Conservation (phyloP, 164 flowering plant genomes). For the Magnolia sinica region DNA sequence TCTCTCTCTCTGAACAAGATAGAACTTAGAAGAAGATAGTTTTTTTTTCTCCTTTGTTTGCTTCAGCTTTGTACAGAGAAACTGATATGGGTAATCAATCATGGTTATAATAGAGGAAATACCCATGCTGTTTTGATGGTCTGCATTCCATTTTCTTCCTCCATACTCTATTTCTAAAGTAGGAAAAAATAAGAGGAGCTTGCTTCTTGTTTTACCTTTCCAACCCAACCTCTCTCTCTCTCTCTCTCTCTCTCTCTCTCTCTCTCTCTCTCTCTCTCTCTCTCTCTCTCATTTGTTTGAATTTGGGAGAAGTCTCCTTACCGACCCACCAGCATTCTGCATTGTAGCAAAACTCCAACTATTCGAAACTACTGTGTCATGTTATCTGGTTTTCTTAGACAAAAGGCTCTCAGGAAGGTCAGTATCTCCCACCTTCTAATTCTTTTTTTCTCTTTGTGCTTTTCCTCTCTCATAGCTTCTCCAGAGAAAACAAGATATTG, state of each 20-base stretch:
- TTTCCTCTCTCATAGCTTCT: not conserved
- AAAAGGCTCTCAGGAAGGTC: not conserved
- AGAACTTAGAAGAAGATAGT: not conserved
- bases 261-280: slow-evolving; percentile 1
- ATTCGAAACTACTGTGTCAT: not conserved
- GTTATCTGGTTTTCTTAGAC: not conserved
- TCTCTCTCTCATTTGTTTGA: not conserved
- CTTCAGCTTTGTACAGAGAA: slow-evolving; percentile 6
- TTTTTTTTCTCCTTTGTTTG: not conserved
- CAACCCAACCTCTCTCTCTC: slow-evolving; percentile 13
- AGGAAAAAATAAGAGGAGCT: slow-evolving; percentile 5
- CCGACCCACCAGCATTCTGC: not conserved
- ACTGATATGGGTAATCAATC: slow-evolving; percentile 8
- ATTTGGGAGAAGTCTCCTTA: not conserved
- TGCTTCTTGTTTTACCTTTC: slow-evolving; percentile 1
- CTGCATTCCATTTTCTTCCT: slow-evolving; percentile 15
- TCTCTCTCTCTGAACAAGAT: not conserved
- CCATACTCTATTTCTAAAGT: slow-evolving; percentile 5
- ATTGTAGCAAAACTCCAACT: not conserved
- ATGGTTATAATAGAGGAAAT: slow-evolving; percentile 8
- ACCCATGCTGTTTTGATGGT: slow-evolving; percentile 8
- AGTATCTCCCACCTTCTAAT: not conserved
- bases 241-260: slow-evolving; percentile 2
- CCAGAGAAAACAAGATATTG: not conserved
- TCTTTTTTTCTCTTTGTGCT: not conserved